Base-by-base conservation (phyloP, 768 basidiomycete genomes). In the Xanthoconium stramineum region DNA sequence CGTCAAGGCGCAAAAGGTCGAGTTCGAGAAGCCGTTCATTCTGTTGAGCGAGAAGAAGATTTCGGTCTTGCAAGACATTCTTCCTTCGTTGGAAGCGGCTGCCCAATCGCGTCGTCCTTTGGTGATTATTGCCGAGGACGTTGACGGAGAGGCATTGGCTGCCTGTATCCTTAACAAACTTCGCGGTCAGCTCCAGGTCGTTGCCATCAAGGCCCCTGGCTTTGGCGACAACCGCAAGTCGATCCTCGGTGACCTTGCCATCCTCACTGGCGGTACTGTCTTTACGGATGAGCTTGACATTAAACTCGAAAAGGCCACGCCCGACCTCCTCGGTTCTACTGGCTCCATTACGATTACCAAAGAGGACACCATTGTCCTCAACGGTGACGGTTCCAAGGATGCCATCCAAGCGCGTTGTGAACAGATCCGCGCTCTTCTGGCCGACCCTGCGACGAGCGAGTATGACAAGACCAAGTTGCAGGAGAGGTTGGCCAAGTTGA, bases 191-290 rank as follows among this genome's bases (percentile, higher is more conserved):
- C 86, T 99, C 55, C 87, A 89, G 68, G 96, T 98, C 59, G 87
- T 77, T 47, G 95, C 94, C 47, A 84, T 98, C 76, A 98, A 99
- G 79, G 95, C 96, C 17, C 96, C 96, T 51, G 93, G 96, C 50
- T 98, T 99, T 72, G 96, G 96, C 66, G 96, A 98, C 78, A 99
- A 98, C 84, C 89, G 96, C 76, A 99, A 98, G 79, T 91, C 88
- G 53, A 91, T 98, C 76, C 89, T 98, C 52, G 96, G 96, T 56
- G 95, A 98, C 69, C 83, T 98, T 49, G 94, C 93, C 52, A 97
- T 98, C 76, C 86, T 98, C 62, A 98, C 96, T 5, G 96, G 96
- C 50, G 94, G 96, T 59, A 95, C 93, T 50, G 96, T 99, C 74
- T 98, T 98, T 81, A 92, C 93, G 39, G 95, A 85, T 63, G 92